A percentile compares a stretch with the other conserved stretches of the same genome.
Evolutionary conservation across 164 flowering plant genomes (phyloP).

Genomic region (Dillenia suffruticosa): DNA sequence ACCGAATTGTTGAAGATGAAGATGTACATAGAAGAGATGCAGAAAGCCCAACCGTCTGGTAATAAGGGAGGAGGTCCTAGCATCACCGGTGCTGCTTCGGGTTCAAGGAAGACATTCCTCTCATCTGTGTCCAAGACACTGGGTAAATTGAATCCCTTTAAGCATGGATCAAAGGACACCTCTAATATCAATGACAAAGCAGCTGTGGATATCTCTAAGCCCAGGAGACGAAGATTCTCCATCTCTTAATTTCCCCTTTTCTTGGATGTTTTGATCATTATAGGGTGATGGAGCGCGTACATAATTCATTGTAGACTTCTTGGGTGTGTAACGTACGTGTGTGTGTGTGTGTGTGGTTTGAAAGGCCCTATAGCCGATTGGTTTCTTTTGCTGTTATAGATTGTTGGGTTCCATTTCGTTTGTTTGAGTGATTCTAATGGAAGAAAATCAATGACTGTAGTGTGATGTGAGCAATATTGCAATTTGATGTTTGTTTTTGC

Average conservation of each 20-base stretch:
- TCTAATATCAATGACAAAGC: constrained; percentile 46
- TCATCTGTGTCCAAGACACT: constrained; percentile 79
- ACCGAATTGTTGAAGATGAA: constrained; percentile 83
- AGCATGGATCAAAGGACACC: constrained; percentile 85
- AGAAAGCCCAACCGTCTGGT: constrained; percentile 18
- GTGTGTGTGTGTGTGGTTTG: too few species aligned
- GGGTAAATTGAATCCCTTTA: constrained; percentile 88
- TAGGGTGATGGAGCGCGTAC: too few species aligned
- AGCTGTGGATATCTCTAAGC: constrained; percentile 54
- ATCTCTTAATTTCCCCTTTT: constrained; percentile 38
- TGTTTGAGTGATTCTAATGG: too few species aligned
- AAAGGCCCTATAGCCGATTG: too few species aligned
- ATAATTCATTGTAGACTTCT: too few species aligned
- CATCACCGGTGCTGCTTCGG: constrained; percentile 4
- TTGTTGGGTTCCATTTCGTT: too few species aligned
- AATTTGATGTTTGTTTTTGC: too few species aligned
- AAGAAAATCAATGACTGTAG: too few species aligned
- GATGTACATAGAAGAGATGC: constrained; percentile 57
- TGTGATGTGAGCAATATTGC: too few species aligned
- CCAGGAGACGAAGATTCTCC: constrained; percentile 90
- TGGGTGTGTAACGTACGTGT: too few species aligned
- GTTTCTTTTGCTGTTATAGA: too few species aligned
- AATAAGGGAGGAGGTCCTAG: constrained; percentile 6
- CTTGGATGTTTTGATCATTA: too few species aligned
- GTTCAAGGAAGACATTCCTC: constrained; percentile 50